These are phyloP conservation scores for Xylaria sp. DNA, from an alignment of 2,329 filamentous ascomycete species.

Conservation along the genomic window DNA sequence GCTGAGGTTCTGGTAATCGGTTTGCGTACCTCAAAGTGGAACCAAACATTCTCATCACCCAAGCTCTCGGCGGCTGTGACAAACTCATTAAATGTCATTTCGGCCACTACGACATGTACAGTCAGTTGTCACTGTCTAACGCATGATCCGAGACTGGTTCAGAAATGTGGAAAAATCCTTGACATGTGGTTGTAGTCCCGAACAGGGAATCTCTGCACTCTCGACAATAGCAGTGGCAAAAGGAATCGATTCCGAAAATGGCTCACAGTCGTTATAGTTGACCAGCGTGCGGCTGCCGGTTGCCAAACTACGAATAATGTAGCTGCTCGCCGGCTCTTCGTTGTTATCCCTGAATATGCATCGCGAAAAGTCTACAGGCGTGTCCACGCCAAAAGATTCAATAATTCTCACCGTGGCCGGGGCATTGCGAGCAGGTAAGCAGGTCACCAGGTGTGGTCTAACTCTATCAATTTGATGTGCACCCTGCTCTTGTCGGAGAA, in stretches of 20 bases:
- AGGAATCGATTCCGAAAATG: neutral
- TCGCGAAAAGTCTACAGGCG: constrained; percentile 60
- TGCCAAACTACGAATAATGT: constrained; percentile 71
- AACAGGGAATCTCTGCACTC: neutral
- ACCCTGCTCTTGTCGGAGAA: constrained; percentile 53
- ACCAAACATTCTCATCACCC: constrained; percentile 63
- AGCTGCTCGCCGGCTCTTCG: constrained; percentile 72
- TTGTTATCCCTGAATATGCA: constrained; percentile 70
- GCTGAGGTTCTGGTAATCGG: constrained; percentile 40
- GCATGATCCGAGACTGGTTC: neutral
- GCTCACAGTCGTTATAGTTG: constrained; percentile 67
- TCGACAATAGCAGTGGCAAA: neutral
- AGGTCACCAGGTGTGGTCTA: constrained; percentile 59
- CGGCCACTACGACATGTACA: constrained; percentile 57
- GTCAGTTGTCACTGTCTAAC: constrained; percentile 16
- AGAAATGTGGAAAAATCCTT: neutral
- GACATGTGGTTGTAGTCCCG: neutral
- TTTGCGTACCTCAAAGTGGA: constrained; percentile 74
- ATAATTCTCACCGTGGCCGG: constrained; percentile 63
- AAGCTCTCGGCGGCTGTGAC: constrained; percentile 52
- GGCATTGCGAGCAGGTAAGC: constrained; percentile 65
- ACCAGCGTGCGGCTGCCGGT: constrained; percentile 75
- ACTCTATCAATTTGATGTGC: constrained; percentile 42
- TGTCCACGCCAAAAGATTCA: constrained; percentile 61
- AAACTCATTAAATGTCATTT: constrained; percentile 75